A percentile compares a stretch with the other conserved stretches of the same genome.
Conservation (phyloP, 805 yeast species). For the Kluyveromyces dobzhanskii region DNA sequence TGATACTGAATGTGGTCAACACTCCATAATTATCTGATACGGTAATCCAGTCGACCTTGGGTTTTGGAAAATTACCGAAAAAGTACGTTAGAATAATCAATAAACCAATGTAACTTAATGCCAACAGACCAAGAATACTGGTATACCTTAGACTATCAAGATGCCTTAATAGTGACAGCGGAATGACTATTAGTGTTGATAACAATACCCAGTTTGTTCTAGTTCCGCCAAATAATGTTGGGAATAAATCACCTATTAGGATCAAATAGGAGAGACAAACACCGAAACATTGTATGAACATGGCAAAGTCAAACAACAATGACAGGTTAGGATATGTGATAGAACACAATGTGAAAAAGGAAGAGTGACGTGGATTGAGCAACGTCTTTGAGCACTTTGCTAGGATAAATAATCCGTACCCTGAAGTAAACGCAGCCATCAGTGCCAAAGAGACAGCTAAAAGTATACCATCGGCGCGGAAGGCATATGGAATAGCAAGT, state of each 20-base stretch:
- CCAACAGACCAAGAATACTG: conserved; percentile 57
- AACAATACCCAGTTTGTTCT: conserved; percentile 37
- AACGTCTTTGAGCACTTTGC: conserved; percentile 49
- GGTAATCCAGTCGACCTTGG: conserved; percentile 34
- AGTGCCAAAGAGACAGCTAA: conserved; percentile 49
- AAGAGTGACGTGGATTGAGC: conserved; percentile 48
- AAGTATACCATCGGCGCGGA: conserved; percentile 55
- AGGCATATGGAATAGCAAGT: conserved; percentile 64
- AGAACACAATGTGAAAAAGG: conserved; percentile 63
- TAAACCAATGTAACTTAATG: conserved; percentile 54
- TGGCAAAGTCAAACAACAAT: conserved; percentile 65
- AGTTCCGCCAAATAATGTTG: conserved; percentile 44
- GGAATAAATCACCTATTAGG: conserved; percentile 70
- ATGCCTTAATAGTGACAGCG: conserved; percentile 52
- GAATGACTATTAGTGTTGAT: conserved; percentile 47
- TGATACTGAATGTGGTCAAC: conserved; percentile 60
- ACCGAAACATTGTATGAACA: conserved; percentile 73
- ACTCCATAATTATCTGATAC: conserved; percentile 38
- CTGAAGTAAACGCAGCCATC: conserved; percentile 57
- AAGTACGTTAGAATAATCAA: conserved; percentile 46
- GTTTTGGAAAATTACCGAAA: conserved; percentile 31
- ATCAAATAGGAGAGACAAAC: conserved; percentile 65
- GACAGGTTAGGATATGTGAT: conserved; percentile 65
- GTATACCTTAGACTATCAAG: conserved; percentile 66
- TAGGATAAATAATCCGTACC: conserved; percentile 59